Evolutionary conservation across 441 rosid genomes (phyloP).

Genomic region (Croton setiger): DNA sequence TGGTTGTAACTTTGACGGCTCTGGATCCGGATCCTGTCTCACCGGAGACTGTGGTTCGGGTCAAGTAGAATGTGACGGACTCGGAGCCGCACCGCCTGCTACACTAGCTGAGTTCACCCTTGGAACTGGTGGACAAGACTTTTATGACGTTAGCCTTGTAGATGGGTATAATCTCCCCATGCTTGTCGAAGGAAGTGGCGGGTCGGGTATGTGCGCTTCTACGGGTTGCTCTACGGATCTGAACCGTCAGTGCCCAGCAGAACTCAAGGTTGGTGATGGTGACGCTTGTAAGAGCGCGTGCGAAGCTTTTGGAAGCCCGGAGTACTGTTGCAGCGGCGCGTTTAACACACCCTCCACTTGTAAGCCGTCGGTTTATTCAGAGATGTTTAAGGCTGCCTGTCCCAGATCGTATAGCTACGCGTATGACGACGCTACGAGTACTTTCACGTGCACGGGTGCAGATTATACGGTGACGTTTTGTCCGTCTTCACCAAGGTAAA

Average conservation of each 20-base stretch:
- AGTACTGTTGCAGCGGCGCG: conserved; percentile 85
- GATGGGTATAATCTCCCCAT: conserved; percentile 92
- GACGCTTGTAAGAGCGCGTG: conserved; percentile 95
- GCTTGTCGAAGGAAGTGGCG: conserved; percentile 77
- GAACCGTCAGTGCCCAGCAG: conserved; percentile 71
- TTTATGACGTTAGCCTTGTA: conserved; percentile 88
- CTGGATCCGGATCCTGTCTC: conserved; percentile 58
- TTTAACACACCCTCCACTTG: conserved; percentile 73
- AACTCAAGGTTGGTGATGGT: conserved; percentile 55
- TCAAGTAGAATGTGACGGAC: conserved; percentile 68
- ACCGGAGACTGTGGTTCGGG: conserved; percentile 91
- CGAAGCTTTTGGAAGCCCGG: conserved; percentile 70
- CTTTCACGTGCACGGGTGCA: conserved; percentile 75
- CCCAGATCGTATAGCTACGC: conserved; percentile 93
- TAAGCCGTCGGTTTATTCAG: conserved; percentile 68
- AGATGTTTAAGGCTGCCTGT: conserved; percentile 69
- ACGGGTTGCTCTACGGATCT: conserved; percentile 78
- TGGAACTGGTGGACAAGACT: conserved; percentile 75
- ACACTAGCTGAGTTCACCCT: conserved; percentile 89
- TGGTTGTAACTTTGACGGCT: conserved; percentile 53
- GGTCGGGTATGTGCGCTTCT: conserved; percentile 63
- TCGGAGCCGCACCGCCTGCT: conserved; percentile 75
- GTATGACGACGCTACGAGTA: conserved; percentile 89
- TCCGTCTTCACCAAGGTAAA: conserved; percentile 70
- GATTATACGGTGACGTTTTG: conserved; percentile 86